Evolutionary conservation across 352 stramenopile genomes (phyloP), one percentile per base, ranked within the genome.

Genomic region (Peronospora tabacina): DNA sequence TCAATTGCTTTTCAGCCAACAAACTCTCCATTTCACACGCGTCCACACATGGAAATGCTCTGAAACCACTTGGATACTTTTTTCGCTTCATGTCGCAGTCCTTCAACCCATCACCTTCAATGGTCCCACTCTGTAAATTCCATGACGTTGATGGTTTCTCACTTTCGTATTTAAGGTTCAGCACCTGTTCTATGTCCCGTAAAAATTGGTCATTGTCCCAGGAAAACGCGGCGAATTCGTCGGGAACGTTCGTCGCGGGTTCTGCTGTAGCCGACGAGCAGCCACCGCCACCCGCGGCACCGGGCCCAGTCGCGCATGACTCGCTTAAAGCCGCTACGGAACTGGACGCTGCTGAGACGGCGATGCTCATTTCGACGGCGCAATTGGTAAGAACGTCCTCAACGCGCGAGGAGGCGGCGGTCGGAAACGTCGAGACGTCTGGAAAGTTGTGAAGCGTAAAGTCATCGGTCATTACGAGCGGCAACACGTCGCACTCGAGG

Each of bases 201-300:
- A 85, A 40, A 48, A 85, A 77, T n/a, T 77, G 62, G 41, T 85
- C 75, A 24, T 65, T 60, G 49, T 80, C 68, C 51, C 83, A 56
- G 47, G 85, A 33, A 15, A 87, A 75, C 1, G 66, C 70, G 22
- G 63, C 46, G 35, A 75, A 51, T 5, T 77, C 67, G 44, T 75
- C 59, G 8, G 58, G 54, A 46, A 26, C 53, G 33, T 36, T 51
- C 48, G 52, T 50, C 49, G 47, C 51, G 26, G 40, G 32, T 39
- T 55, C 44, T 3, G 26, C 46, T 7, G 44, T 59, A 17, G 38
- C 17, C 0, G 29, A 48, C 32, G 34, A 57, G 34, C 50, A 72
- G 24, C 42, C 38, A 4, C 55, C 55, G 22, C 60, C 49, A 7
- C 44, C 55, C 0, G 37, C 22, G 0, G 35, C 51, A 26, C 54